A percentile compares a stretch with the other conserved stretches of the same genome.
phyloP scores from a whole-genome alignment of 2,329 filamentous ascomycete species.

The Periconia macrospinosa region DNA sequence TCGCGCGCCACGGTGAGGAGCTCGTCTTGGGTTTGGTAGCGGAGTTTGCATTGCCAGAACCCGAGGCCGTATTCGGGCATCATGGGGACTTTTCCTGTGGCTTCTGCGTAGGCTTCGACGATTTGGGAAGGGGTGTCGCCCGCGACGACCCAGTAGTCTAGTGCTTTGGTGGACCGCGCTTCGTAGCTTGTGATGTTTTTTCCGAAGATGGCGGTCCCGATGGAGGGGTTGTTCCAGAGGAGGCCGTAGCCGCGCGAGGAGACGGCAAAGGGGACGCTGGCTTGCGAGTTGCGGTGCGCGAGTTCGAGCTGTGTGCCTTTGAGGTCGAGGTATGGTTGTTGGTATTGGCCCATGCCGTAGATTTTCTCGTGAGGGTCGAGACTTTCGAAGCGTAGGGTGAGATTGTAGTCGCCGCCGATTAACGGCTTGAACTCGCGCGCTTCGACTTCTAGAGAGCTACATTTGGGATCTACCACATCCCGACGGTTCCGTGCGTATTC shows the following conservation, averaged over 20 bases:
- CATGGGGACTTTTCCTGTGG: slow-evolving; percentile 63
- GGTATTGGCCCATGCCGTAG: slow-evolving; percentile 72
- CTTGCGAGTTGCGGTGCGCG: slow-evolving; percentile 68
- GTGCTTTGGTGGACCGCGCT: slow-evolving; percentile 57
- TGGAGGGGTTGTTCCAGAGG: slow-evolving; percentile 67
- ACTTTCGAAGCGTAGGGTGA: slow-evolving; percentile 63
- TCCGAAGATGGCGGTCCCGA: slow-evolving; percentile 64
- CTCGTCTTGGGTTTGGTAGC: slow-evolving; percentile 68
- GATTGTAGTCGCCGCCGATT: slow-evolving; percentile 56
- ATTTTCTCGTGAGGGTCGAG: slow-evolving; percentile 59
- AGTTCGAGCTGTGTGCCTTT: slow-evolving; percentile 66
- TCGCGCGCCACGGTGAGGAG: slow-evolving; percentile 62
- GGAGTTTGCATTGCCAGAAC: slow-evolving; percentile 70
- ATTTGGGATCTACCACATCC: slow-evolving; percentile 60
- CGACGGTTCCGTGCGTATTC: slow-evolving; percentile 56
- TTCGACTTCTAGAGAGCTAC: slow-evolving; percentile 59
- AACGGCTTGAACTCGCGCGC: slow-evolving; percentile 61
- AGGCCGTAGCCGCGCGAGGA: slow-evolving; percentile 65
- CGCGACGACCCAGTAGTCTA: slow-evolving; percentile 68
- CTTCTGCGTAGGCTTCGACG: slow-evolving; percentile 57
- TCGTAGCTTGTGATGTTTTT: slow-evolving; percentile 65
- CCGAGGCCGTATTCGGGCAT: slow-evolving; percentile 71
- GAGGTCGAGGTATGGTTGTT: slow-evolving; percentile 64
- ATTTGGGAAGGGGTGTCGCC: slow-evolving; percentile 60
- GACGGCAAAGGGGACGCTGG: slow-evolving; percentile 64